Evolutionary conservation across 768 basidiomycete species (phyloP).

Genomic region (Mycena rebaudengoi): DNA sequence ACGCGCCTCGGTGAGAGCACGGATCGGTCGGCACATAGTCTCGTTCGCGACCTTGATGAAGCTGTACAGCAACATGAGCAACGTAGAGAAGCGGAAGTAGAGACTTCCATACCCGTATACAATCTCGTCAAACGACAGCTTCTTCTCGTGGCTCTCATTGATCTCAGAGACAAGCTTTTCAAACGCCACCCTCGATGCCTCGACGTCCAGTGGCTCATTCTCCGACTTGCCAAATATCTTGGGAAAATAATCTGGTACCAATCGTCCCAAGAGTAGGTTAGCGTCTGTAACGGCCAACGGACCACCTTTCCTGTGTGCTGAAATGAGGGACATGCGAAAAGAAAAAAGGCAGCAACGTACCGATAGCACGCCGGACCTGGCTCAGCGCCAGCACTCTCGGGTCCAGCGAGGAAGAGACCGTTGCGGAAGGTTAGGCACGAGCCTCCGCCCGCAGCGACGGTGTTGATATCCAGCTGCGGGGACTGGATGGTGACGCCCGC

Average conservation of each 20-base stretch:
- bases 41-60: slow-evolving; percentile 98
- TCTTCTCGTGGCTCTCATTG: slow-evolving; percentile 66
- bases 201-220: slow-evolving; percentile 81
- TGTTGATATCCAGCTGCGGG: slow-evolving; percentile 95
- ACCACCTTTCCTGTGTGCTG: slow-evolving; percentile 79
- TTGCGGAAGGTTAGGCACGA: slow-evolving; percentile 90
- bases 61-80: slow-evolving; percentile 44
- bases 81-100: neutral
- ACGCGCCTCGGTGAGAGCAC: slow-evolving; percentile 88
- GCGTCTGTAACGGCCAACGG: slow-evolving; percentile 94
- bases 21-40: slow-evolving; percentile 94
- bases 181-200: slow-evolving; percentile 75
- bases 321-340: neutral
- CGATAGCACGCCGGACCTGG: slow-evolving; percentile 94
- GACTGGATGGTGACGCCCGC: slow-evolving; percentile 93
- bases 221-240: slow-evolving; percentile 94
- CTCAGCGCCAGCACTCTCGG: slow-evolving; percentile 92
- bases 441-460: slow-evolving; percentile 95
- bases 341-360: slow-evolving; percentile 44
- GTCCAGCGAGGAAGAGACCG: slow-evolving; percentile 90
- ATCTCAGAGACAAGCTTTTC: slow-evolving; percentile 74
- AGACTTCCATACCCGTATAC: slow-evolving; percentile 81
- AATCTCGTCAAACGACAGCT: slow-evolving; percentile 81
- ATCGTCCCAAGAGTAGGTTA: slow-evolving; percentile 87
- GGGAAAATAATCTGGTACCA: slow-evolving; percentile 91